These are phyloP conservation scores for Lophium mytilinum DNA, from an alignment of 495 filamentous ascomycete genomes.

Conservation along the genomic window DNA sequence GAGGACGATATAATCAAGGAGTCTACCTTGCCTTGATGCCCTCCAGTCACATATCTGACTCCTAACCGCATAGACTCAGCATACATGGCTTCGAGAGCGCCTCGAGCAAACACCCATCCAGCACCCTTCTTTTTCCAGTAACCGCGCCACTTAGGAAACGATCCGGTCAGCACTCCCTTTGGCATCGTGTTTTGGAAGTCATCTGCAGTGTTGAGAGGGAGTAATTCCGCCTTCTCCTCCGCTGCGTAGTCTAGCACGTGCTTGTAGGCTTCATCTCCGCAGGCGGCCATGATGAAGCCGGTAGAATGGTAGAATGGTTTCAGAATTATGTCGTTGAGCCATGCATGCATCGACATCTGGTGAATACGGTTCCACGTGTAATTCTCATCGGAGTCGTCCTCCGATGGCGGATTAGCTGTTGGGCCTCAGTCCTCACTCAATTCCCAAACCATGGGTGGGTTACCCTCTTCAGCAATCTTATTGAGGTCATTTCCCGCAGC, in stretches of 20 bases:
- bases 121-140: constrained; percentile 38
- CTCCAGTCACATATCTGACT: constrained; percentile 39
- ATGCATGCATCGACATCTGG: constrained; percentile 36
- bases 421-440: background rate
- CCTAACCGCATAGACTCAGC: constrained; percentile 40
- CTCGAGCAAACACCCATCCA: constrained; percentile 45
- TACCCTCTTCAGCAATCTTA: constrained; percentile 49
- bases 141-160: constrained; percentile 45
- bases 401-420: constrained; percentile 10
- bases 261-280: constrained; percentile 31
- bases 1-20: background rate
- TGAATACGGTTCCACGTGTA: constrained; percentile 34
- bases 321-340: constrained; percentile 43
- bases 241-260: constrained; percentile 26
- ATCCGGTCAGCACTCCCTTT: constrained; percentile 41
- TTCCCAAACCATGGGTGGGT: background rate
- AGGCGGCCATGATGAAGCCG: constrained; percentile 40
- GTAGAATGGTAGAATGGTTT: constrained; percentile 43
- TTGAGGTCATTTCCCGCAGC: constrained; percentile 50
- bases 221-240: constrained; percentile 28
- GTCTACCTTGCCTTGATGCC: constrained; percentile 32
- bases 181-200: constrained; percentile 48
- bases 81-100: constrained; percentile 40
- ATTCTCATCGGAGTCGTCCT: constrained; percentile 28
- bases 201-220: constrained; percentile 30